Evolutionary conservation across 116 monocot species (phyloP), one percentile per base, ranked within the genome.

Genomic region (Trichopus zeylanicus): DNA sequence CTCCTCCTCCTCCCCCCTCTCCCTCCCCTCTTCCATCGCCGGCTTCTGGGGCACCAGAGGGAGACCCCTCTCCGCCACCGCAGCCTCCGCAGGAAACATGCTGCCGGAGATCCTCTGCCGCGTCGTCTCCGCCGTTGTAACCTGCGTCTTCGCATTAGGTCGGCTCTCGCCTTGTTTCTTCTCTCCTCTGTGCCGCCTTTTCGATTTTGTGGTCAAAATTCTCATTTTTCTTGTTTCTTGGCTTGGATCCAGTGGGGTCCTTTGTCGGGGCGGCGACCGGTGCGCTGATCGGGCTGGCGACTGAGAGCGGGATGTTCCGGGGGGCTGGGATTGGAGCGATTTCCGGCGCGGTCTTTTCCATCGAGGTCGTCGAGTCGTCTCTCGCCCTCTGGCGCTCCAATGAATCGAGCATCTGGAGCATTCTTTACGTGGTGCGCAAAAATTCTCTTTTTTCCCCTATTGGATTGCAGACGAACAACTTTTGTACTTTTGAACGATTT

Each of bases 271-370:
- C 87, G 0, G 59, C 87, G 26, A 81, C 92, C 2, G 87, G 87
- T 10, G 87, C 60, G 21, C 22, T 83, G 55, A 84, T 87, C 4
- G 87, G 87, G n/a, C 61, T 80, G 5, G 80, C 82, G 4, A 78
- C 83, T 2, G 87, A 92, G 63, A 84, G 70, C 30, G 92, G 92
- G 0, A 29, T 77, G 1, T 55, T 87, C 31, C 68, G 81, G 5
- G 83, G 92, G 15, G 74, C 83, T 3, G 92, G 69, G n/a, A 73
- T 92, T 18, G 87, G 92, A 46, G 87, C 86, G 22, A 80, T 92
- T 24, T 87, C 87, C 4, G 86, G 92, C 24, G 92, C 87, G 25
- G 74, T 92, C 31, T 87, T 87, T 62, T 67, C 73, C 7, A 78
- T 92, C 23, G 92, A 92, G 26, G 83, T 61, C 24, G 67, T 78